Conservation (phyloP, 148 eudicot genomes). For the Heliamphora exappendiculata region DNA sequence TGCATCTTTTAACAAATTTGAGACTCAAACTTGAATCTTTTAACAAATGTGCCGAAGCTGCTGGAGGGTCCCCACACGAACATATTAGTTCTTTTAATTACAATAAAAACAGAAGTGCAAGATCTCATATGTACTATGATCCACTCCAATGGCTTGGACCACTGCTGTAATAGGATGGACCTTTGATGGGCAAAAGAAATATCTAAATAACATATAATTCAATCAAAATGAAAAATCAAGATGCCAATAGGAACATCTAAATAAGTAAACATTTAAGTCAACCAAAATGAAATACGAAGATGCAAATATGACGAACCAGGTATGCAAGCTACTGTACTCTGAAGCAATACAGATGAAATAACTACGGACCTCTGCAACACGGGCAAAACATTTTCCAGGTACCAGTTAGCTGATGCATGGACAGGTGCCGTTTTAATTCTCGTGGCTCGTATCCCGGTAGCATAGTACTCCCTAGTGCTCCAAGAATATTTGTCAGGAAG, state of each 20-base stretch:
- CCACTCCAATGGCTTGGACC: neutral
- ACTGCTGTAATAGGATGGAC: neutral
- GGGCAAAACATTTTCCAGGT: constrained; percentile 80
- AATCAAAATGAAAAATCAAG: neutral
- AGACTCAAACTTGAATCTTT: neutral
- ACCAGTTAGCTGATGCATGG: constrained; percentile 91
- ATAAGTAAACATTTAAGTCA: neutral
- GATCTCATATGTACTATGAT: neutral
- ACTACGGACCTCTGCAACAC: constrained; percentile 61
- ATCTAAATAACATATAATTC: neutral
- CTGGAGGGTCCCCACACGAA: neutral
- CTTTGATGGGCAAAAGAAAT: neutral
- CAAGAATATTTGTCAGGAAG: constrained; percentile 71
- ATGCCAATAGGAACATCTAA: neutral
- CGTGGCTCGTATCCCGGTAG: constrained; percentile 79
- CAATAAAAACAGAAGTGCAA: neutral
- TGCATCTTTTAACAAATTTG: too few species aligned
- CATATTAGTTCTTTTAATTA: neutral
- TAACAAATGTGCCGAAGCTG: neutral
- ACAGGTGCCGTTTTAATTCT: constrained; percentile 92
- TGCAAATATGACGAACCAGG: neutral
- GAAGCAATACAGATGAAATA: neutral
- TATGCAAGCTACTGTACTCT: constrained; percentile 1
- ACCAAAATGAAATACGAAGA: neutral
- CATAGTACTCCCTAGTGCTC: constrained; percentile 96